Evolutionary conservation across 2,329 filamentous ascomycete species (phyloP), one percentile per base, ranked within the genome.

Genomic region (Alternaria brassicicola): DNA sequence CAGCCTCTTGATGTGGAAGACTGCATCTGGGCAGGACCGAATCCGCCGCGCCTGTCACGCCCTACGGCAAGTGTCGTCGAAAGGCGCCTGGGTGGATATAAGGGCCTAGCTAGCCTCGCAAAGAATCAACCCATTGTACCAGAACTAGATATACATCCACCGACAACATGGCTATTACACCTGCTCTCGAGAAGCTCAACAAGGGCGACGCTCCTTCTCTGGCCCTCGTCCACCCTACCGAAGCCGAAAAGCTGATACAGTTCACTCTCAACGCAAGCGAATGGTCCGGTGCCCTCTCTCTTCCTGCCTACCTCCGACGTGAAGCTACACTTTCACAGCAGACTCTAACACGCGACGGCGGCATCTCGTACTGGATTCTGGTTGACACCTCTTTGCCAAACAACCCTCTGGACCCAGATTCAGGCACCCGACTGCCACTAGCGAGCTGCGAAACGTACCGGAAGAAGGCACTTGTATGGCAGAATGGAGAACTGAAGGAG

Each of bases 281-380:
- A 66, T 89, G 87, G 87, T 80, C 82, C 52, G 86, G 86, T 4
- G 80, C 82, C 1, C 74, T 89, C 19, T 78, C 80, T 12, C 59
- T 84, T 2, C 78, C 85, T 25, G 78, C 83, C 39, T 89, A 89
- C 66, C 78, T 88, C 23, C 80, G 80, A 13, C 84, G 87, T 48
- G 87, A 89, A 71, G 74, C 81, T 19, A 72, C 80, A 45, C 80
- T 89, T 6, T 72, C 79, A 36, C 71, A 78, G 36, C 83, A 86
- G 64, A 76, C 78, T 3, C 74, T 88, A 55, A 85, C 83, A 26
- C 80, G 77, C 55, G 79, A 86, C 55, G 85, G 83, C 28, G 82
- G 81, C 2, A 79, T 88, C 53, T 86, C 83, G 2, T 81, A 81
- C 57, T 89, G 87, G 87, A 81, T 87, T 50, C 76, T 89, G 19